Conservation (phyloP, 192 early-diverging fungal species). For the Backusella luteola region DNA sequence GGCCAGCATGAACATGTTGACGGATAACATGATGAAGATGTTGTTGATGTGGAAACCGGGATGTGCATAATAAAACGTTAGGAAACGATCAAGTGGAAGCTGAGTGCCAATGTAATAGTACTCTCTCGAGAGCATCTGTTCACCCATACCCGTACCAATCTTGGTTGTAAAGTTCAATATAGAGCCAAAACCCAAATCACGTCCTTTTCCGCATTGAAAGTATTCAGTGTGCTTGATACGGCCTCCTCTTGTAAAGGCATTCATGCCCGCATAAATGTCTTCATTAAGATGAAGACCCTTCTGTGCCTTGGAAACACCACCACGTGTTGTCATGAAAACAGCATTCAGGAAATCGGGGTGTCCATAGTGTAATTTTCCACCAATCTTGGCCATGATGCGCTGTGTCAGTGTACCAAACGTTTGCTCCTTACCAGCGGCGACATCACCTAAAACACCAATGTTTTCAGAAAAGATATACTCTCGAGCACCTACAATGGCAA, state of each 20-base stretch:
- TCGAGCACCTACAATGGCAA: constrained; percentile 85
- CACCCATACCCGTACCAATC: constrained; percentile 90
- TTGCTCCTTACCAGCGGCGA: constrained; percentile 89
- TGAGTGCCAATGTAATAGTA: constrained; percentile 88
- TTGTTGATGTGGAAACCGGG: constrained; percentile 91
- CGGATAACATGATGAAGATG: constrained; percentile 80
- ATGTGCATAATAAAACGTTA: constrained; percentile 89
- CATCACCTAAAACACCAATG: constrained; percentile 80
- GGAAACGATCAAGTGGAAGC: constrained; percentile 78
- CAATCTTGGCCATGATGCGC: constrained; percentile 84
- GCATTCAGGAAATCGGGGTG: constrained; percentile 91
- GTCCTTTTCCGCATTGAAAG: constrained; percentile 89
- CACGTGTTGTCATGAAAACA: constrained; percentile 84
- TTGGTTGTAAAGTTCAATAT: constrained; percentile 90
- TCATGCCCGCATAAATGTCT: constrained; percentile 93
- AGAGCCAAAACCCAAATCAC: constrained; percentile 86
- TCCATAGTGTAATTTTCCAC: constrained; percentile 78
- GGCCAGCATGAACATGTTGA: constrained; percentile 79
- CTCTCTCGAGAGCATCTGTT: constrained; percentile 92
- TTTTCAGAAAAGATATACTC: constrained; percentile 89
- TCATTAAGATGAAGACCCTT: constrained; percentile 90
- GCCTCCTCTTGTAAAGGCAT: constrained; percentile 80
- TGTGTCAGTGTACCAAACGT: constrained; percentile 84
- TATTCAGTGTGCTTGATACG: constrained; percentile 90
- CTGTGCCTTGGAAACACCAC: constrained; percentile 86